Conservation (phyloP, 257 asterid genomes). For the Perilla frutescens region DNA sequence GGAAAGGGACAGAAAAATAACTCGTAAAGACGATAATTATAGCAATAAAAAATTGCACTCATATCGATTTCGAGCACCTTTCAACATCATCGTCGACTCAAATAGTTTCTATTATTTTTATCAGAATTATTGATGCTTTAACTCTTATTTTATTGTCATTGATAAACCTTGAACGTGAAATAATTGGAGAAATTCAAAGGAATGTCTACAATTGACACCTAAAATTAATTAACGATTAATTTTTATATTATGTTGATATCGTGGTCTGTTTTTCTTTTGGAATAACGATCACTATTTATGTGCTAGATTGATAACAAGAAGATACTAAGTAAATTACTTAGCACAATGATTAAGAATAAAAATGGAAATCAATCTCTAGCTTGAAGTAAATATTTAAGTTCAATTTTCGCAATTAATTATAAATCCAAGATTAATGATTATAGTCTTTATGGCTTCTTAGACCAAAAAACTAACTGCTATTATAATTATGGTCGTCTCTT, state of each 20-base stretch:
- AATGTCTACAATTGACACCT: slow-evolving; percentile 39
- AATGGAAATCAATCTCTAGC: too few species aligned
- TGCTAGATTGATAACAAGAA: background rate
- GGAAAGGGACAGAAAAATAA: slow-evolving; percentile 36
- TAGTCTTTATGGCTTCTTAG: too few species aligned
- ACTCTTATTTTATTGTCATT: slow-evolving; percentile 29
- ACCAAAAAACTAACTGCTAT: too few species aligned
- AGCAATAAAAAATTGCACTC: slow-evolving; percentile 20
- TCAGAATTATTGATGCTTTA: slow-evolving; percentile 34
- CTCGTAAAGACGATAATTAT: slow-evolving; percentile 22
- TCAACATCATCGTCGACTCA: slow-evolving; percentile 40
- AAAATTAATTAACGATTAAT: background rate
- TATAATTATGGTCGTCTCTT: too few species aligned
- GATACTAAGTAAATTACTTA: too few species aligned
- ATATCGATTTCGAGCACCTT: slow-evolving; percentile 39
- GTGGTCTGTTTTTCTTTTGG: slow-evolving; percentile 1
- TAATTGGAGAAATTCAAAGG: slow-evolving; percentile 35
- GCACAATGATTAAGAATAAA: background rate
- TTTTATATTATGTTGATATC: background rate
- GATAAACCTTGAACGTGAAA: slow-evolving; percentile 38
- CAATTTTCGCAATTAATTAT: too few species aligned
- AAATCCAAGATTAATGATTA: too few species aligned
- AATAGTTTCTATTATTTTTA: slow-evolving; percentile 25
- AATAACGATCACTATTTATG: background rate
- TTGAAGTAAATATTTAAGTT: too few species aligned